These are phyloP conservation scores for Penicillium coffeae DNA, from an alignment of 495 filamentous ascomycete genomes.

Conservation along the genomic window DNA sequence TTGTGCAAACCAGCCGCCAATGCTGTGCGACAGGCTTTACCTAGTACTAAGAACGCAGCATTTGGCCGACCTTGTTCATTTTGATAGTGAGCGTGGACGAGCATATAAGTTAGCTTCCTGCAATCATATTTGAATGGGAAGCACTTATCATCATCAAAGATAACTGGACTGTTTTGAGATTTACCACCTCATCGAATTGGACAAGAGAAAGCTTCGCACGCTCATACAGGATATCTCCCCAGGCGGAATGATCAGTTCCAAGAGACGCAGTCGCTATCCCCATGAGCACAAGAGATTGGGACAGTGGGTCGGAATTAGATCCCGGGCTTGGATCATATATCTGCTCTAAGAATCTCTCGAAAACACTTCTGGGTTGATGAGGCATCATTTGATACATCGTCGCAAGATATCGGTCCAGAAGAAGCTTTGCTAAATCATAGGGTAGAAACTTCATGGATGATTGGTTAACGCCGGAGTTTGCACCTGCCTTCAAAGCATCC, in stretches of 20 bases:
- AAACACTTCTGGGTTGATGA: conserved; percentile 24
- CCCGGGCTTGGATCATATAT: conserved; percentile 27
- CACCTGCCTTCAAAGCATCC: conserved; percentile 7
- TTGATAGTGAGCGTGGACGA: conserved; percentile 37
- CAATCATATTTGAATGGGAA: neutral
- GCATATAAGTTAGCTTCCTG: too few species aligned
- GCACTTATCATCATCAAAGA: conserved; percentile 44
- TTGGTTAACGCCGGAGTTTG: too few species aligned
- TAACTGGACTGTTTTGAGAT: conserved; percentile 39
- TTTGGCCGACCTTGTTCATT: conserved; percentile 43
- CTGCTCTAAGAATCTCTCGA: conserved; percentile 28
- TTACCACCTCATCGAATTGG: conserved; percentile 39
- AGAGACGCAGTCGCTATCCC: conserved; percentile 31
- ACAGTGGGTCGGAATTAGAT: conserved; percentile 18
- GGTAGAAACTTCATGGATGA: conserved; percentile 35
- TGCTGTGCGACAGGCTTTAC: conserved; percentile 37
- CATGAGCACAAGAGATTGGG: conserved; percentile 28
- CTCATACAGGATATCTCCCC: conserved; percentile 41
- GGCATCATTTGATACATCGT: conserved; percentile 35
- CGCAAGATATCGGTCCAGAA: conserved; percentile 32
- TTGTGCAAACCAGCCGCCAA: conserved; percentile 42
- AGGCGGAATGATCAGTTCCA: conserved; percentile 32
- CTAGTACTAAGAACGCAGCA: conserved; percentile 39
- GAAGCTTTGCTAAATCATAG: conserved; percentile 30
- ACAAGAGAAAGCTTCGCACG: conserved; percentile 34